phyloP scores from a whole-genome alignment of 2,329 filamentous ascomycete genomes.

The Pseudogymnoascus sp. region DNA sequence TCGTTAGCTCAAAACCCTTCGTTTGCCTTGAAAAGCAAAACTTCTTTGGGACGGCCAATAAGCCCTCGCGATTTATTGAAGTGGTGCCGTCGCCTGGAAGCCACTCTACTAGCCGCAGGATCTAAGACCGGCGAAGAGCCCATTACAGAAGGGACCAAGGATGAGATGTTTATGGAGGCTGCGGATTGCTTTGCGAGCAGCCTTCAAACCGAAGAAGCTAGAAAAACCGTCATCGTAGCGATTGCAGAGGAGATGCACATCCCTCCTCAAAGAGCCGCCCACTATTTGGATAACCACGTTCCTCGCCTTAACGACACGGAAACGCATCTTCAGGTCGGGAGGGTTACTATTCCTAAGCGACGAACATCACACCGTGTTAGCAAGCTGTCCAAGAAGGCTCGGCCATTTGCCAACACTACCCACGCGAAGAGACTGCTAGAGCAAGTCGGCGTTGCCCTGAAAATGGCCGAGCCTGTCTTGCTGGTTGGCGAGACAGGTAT shows the following conservation, averaged over 20 bases:
- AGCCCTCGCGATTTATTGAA: constrained; percentile 79
- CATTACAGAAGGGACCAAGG: constrained; percentile 62
- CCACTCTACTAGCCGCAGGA: constrained; percentile 53
- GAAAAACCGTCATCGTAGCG: constrained; percentile 52
- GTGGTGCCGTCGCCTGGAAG: constrained; percentile 72
- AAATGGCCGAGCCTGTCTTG: constrained; percentile 78
- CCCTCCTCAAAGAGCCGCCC: constrained; percentile 70
- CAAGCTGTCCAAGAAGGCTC: constrained; percentile 44
- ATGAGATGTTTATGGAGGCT: constrained; percentile 89
- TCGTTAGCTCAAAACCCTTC: constrained; percentile 35
- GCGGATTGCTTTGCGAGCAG: constrained; percentile 87
- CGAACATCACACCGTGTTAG: constrained; percentile 44
- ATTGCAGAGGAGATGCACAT: constrained; percentile 86
- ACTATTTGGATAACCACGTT: constrained; percentile 66
- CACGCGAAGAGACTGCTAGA: constrained; percentile 81
- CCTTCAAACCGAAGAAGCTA: constrained; percentile 58
- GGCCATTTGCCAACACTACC: constrained; percentile 79
- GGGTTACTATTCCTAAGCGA: constrained; percentile 50
- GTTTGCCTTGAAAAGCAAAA: constrained; percentile 41
- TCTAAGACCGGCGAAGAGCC: constrained; percentile 62
- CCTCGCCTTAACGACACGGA: constrained; percentile 60
- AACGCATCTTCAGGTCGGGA: constrained; percentile 54
- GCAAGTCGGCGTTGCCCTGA: constrained; percentile 75
- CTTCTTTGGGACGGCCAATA: constrained; percentile 44
- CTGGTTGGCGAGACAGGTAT: constrained; percentile 99